These are phyloP conservation scores for Mycena polygramma DNA, from an alignment of 768 basidiomycete genomes.

Conservation along the genomic window DNA sequence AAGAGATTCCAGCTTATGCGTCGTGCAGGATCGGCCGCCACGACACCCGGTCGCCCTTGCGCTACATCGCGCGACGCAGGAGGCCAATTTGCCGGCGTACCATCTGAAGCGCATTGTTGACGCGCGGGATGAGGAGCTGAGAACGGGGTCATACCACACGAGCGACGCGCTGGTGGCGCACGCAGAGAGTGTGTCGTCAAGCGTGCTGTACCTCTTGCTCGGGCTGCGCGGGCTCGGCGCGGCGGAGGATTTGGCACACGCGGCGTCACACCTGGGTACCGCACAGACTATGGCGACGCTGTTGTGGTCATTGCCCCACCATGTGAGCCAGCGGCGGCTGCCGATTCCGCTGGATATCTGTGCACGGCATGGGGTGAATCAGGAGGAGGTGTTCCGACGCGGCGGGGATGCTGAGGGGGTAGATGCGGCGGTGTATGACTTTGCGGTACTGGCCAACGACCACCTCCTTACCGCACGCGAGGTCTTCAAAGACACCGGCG, in stretches of 20 bases:
- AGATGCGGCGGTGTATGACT: conserved; percentile 85
- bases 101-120: conserved; percentile 88
- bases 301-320: conserved; percentile 82
- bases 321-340: conserved; percentile 77
- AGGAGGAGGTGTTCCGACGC: conserved; percentile 81
- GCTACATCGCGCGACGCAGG: conserved; percentile 67
- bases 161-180: conserved; percentile 76
- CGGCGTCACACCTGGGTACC: conserved; percentile 84
- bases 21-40: conserved; percentile 76
- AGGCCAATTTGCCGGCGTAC: conserved; percentile 71
- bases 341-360: conserved; percentile 88
- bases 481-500: conserved; percentile 69
- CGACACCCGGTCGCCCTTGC: conserved; percentile 87
- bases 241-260: conserved; percentile 74
- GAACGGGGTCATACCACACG: conserved; percentile 74
- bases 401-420: conserved; percentile 70
- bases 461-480: conserved; percentile 81
- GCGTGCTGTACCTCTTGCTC: conserved; percentile 81
- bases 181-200: conserved; percentile 85
- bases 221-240: conserved; percentile 70
- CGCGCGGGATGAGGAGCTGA: conserved; percentile 80
- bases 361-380: conserved; percentile 79
- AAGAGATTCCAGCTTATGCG: conserved; percentile 27
- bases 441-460: conserved; percentile 86
- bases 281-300: conserved; percentile 80